Evolutionary conservation across 2,329 filamentous ascomycete species (phyloP), one percentile per base, ranked within the genome.

Genomic region (Alternaria sp.): DNA sequence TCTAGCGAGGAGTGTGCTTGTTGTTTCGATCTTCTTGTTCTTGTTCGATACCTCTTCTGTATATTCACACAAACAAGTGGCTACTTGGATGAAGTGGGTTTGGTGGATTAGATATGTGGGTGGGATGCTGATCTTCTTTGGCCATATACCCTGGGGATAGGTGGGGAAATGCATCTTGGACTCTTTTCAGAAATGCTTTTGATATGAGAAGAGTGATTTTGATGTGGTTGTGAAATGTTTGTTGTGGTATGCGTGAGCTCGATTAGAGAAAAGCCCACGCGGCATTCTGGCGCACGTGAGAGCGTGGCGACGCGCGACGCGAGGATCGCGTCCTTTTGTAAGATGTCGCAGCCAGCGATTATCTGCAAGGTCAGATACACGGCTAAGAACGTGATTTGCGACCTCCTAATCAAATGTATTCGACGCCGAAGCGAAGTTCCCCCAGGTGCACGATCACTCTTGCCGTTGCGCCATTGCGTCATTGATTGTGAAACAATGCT

Each of bases 401-500:
- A 12, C 6, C 5, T 5, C 18, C 37, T 46, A n/a, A 25, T 18
- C 23, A n/a, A 37, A 9, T 37, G 4, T 4, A 33, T 33, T 15
- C 14, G 14, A 33, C 6, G 30, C 30, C 7, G 14, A n/a, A 23
- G 14, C 6, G n/a, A 7, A 23, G 6, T 25, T 44, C 10, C n/a
- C 14, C 15, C 14, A 4, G 15, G 23, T 26, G 25, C 26, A n/a
- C 51, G 43, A 41, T 37, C 47, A 26, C 9, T 23, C 26, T n/a
- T 47, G 26, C 30, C 41, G 37, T 57, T 54, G 46, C 55, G 63
- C 51, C 55, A 63, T 68, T 72, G 69, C 73, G 73, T 75, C 73
- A 75, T 74, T 63, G 70, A 74, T 69, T 47, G 26, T 43, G 56
- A 55, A 64, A 37, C 47, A 46, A 61, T 33, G 50, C 26, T 59